Evolutionary conservation across 1,139 yeast genomes (phyloP), one percentile per base, ranked within the genome.

Genomic region (Geotrichum phurueaensis): DNA sequence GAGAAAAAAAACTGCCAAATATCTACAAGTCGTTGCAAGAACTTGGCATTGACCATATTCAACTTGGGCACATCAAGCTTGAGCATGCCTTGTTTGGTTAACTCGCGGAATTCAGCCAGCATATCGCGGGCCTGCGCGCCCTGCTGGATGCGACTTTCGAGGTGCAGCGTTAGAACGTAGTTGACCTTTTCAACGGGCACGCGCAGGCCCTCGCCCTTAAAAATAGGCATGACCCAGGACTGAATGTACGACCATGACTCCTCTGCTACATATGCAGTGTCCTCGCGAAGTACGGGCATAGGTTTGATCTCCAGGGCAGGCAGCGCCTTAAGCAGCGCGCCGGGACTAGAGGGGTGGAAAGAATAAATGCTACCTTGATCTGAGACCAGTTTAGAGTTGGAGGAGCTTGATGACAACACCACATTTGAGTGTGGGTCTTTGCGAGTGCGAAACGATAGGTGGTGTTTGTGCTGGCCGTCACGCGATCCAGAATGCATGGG

Each of bases 131-230:
- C 75, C 0, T 73, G 65, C 6, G 74, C 76, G n/a, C 76, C 75
- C 48, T 54, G 58, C 31, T 73, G 75, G 10, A 78, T 69, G 58
- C 81, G 72, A 6, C 81, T 72, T 23, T 75, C 76, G 31, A 82
- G 65, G 69, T 81, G 83, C 62, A 81, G 71, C 27, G 76, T 72
- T 1, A 83, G 79, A 56, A 83, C 72, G 54, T 77, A 78, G 67
- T 82, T 83, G 52, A 81, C 71, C 67, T 84, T 86, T 63, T 84
- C 88, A 5, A 84, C 78, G 0, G 87, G 84, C 0, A 79, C 78
- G 23, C 79, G 73, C 45, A 82, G 67, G 6, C 75, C 74, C 31
- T 80, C 84, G 23, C 82, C 80, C 57, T 76, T 73, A 65, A 83
- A 84, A 10, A 84, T 65, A 0, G 85, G 82, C 31, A 77, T 68